Evolutionary conservation across 768 basidiomycete genomes (phyloP).

Genomic region (Hypholoma sublateritium): DNA sequence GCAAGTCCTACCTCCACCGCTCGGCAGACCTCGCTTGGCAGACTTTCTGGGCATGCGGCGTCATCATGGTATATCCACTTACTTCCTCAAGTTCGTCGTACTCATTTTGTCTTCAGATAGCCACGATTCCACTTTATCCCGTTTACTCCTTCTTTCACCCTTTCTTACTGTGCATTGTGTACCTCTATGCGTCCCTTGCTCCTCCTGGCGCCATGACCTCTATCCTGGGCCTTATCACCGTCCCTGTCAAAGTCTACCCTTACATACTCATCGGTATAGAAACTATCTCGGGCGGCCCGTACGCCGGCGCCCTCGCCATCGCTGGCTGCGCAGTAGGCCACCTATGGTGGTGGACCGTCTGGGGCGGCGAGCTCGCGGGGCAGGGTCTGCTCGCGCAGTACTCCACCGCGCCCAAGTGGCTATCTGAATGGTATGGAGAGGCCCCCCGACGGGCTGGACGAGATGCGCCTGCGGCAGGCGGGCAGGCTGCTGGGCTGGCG

Average conservation of each 20-base stretch:
- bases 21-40: slow-evolving; percentile 83
- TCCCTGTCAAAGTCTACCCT: slow-evolving; percentile 74
- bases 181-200: slow-evolving; percentile 66
- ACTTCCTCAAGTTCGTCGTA: not conserved
- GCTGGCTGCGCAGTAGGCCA: slow-evolving; percentile 80
- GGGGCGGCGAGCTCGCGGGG: slow-evolving; percentile 46
- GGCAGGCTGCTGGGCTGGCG: slow-evolving; percentile 31
- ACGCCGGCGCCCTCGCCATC: slow-evolving; percentile 52
- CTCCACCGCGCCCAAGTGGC: slow-evolving; percentile 60
- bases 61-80: slow-evolving; percentile 55
- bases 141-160: slow-evolving; percentile 60
- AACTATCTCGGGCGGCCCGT: slow-evolving; percentile 59
- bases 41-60: slow-evolving; percentile 49
- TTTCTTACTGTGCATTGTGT: slow-evolving; percentile 65
- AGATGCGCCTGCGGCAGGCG: slow-evolving; percentile 23
- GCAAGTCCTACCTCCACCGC: slow-evolving; percentile 50
- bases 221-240: slow-evolving; percentile 74
- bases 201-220: slow-evolving; percentile 68
- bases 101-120: slow-evolving; percentile 23
- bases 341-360: slow-evolving; percentile 77
- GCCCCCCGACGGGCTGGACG: slow-evolving; percentile 20
- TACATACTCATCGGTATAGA: slow-evolving; percentile 76
- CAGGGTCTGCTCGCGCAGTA: slow-evolving; percentile 38
- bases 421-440: slow-evolving; percentile 50
- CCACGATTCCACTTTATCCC: slow-evolving; percentile 59